Evolutionary conservation across 805 yeast species (phyloP).

Genomic region (Pichia eremophila): DNA sequence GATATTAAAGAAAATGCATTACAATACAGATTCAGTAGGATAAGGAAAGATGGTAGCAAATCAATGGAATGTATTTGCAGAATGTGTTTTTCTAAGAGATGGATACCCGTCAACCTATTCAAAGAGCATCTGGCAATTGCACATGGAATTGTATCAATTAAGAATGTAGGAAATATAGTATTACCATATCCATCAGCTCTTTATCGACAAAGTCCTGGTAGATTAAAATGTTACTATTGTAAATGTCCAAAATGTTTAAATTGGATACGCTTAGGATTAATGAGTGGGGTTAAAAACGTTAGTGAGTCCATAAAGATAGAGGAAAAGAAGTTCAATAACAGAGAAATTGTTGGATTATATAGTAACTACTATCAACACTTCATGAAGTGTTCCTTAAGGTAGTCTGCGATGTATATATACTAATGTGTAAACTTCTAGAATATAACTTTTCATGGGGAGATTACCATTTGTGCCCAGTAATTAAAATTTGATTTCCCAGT

Average conservation of each 20-base stretch:
- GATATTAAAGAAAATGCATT: conserved; percentile 7
- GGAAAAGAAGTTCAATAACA: background rate
- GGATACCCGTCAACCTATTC: conserved; percentile 11
- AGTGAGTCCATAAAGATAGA: background rate
- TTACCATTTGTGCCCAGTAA: too few species aligned
- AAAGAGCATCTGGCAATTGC: conserved; percentile 16
- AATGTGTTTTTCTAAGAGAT: conserved; percentile 15
- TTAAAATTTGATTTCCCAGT: too few species aligned
- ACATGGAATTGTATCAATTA: conserved; percentile 15
- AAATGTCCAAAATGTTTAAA: conserved; percentile 17
- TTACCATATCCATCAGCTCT: conserved; percentile 15
- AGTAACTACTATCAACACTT: conserved; percentile 19
- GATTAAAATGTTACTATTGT: conserved; percentile 14
- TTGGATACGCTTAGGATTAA: conserved; percentile 17
- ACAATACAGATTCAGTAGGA: conserved; percentile 9
- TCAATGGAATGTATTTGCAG: conserved; percentile 12
- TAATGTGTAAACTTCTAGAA: too few species aligned
- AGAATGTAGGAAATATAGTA: conserved; percentile 1
- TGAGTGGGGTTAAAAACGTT: conserved; percentile 4
- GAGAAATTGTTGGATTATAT: conserved; percentile 12
- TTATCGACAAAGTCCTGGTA: conserved; percentile 10
- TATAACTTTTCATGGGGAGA: too few species aligned
- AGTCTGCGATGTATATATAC: too few species aligned
- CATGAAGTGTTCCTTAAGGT: conserved; percentile 9
- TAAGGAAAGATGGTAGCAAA: background rate